Evolutionary conservation across 2,329 filamentous ascomycete species (phyloP), one percentile per base, ranked within the genome.

Genomic region (Dactylellina drechsleri): DNA sequence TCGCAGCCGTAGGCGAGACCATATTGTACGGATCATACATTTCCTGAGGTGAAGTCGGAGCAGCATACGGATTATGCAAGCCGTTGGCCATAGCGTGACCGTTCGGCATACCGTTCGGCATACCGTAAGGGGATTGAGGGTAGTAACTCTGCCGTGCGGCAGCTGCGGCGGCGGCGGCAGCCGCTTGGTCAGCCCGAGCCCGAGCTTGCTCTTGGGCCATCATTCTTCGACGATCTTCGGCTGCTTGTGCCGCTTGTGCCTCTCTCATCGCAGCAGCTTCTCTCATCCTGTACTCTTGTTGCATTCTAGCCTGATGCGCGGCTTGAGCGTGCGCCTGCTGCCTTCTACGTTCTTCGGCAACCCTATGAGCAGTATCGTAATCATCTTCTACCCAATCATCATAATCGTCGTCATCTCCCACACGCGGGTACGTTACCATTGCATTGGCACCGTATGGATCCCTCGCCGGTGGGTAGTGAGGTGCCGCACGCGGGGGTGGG

Each of bases 371-470:
- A 41, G 76, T 49, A 40, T 78, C 75, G 70, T 71, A 72, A 56
- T 75, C 18, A 67, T 77, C 77, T 70, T 78, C 49, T 61, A 77
- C 52, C 61, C 77, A 77, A 50, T 78, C 45, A 56, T 76, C 57
- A 50, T 77, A 70, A 12, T 78, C 73, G 15, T 78, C 76, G n/a
- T 78, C 77, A 7, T 74, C 72, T 13, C 71, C 60, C 8, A 76
- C 62, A 36, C 31, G 31, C 36, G 74, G 77, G 57, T 79, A 79
- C 54, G 76, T 60, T 43, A 75, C 68, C 43, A 66, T 49, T 36
- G 74, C 74, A n/a, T 23, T 56, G 10, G 53, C 61, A 10, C 49
- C 56, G 28, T 76, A 76, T 12, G 73, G 66, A 13, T 18, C 60
- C 47, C 64, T 26, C 15, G 77, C 76, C 1, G 77, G 77, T 15